Percentiles rank a stretch among this genome's conserved stretches.
Conservation (phyloP, 164 flowering plant species). For the Magnolia sinica region DNA sequence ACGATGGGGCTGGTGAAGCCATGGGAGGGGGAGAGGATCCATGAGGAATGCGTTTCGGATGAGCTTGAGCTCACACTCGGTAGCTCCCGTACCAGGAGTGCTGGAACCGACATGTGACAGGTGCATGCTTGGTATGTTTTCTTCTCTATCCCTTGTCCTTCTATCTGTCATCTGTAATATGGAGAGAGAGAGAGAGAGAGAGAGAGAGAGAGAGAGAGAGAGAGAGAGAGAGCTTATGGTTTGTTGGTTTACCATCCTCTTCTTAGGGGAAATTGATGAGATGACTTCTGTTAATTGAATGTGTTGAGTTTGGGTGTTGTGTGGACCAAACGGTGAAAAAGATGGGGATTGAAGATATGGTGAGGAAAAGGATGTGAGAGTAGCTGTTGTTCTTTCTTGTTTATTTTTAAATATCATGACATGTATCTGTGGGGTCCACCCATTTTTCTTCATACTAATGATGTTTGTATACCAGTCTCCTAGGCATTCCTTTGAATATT, state of each 20-base stretch:
- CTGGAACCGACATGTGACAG: neutral
- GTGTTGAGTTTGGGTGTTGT: neutral
- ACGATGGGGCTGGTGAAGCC: conserved; percentile 67
- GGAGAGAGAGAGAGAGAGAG: neutral
- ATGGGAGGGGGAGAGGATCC: conserved; percentile 98
- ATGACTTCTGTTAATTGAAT: neutral
- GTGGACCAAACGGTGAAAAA: neutral
- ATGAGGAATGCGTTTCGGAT: conserved; percentile 78
- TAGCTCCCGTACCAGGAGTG: conserved; percentile 60
- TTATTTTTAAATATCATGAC: neutral
- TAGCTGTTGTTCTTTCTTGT: neutral
- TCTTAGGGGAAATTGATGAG: neutral
- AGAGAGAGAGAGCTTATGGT: neutral
- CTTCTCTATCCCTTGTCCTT: neutral
- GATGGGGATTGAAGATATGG: neutral
- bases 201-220: no score
- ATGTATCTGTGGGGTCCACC: neutral
- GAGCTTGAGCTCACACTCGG: conserved; percentile 96
- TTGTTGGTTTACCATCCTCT: conserved; percentile 1
- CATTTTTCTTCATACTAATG: neutral
- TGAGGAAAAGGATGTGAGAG: neutral
- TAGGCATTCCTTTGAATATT: neutral
- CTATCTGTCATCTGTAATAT: neutral
- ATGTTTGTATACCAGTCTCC: neutral
- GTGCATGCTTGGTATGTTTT: neutral